Conservation (phyloP, 257 asterid genomes). For the Forsythia suspensa region DNA sequence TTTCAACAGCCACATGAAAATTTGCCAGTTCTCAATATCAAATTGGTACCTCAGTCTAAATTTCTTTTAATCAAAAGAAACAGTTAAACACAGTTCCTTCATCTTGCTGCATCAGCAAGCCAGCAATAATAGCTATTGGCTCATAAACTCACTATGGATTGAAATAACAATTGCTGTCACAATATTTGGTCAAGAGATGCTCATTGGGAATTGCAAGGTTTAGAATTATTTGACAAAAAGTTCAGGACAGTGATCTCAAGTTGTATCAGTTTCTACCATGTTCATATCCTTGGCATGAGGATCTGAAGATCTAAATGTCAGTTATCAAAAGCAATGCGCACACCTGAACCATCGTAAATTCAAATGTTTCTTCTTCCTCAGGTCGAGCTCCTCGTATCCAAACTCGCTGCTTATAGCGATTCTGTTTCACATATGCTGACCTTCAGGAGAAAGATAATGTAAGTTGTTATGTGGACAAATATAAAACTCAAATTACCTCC, state of each 20-base stretch:
- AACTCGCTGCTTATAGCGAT: slow-evolving; percentile 73
- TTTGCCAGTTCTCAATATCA: no score
- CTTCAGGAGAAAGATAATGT: slow-evolving; percentile 10
- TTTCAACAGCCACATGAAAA: no score
- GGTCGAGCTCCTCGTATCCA: slow-evolving; percentile 92
- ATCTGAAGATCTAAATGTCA: slow-evolving; percentile 2
- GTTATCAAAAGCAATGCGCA: slow-evolving; percentile 15
- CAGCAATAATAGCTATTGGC: no score
- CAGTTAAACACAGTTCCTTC: background rate
- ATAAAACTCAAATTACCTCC: slow-evolving; percentile 54
- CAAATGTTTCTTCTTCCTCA: slow-evolving; percentile 85
- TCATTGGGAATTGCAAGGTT: background rate
- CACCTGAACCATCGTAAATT: slow-evolving; percentile 88
- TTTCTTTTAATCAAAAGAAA: no score
- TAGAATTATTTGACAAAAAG: background rate
- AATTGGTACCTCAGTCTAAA: background rate
- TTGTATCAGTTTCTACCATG: slow-evolving; percentile 8
- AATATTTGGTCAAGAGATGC: background rate
- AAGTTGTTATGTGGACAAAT: background rate
- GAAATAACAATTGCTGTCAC: no score
- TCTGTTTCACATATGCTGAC: slow-evolving; percentile 41
- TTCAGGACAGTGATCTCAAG: background rate
- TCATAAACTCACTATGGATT: no score
- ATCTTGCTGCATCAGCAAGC: background rate
- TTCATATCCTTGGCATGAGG: slow-evolving; percentile 9